Base-by-base conservation (phyloP, 352 stramenopile species). In the Pythium volutum region DNA sequence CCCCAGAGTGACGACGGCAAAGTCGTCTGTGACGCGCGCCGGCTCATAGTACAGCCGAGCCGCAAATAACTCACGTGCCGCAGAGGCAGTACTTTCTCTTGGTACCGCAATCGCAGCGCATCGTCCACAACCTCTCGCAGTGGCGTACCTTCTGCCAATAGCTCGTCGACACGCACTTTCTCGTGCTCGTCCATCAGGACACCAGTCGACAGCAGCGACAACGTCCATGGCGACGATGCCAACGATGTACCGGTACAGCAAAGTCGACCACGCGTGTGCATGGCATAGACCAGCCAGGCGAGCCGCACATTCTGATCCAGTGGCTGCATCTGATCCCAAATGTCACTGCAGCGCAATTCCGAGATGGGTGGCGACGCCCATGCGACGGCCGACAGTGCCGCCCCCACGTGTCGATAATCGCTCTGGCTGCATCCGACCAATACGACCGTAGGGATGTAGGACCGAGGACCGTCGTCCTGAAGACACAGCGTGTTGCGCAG, bases 221-320 rank as follows among this genome's bases (percentile, higher is more conserved):
- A 29, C 48, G n/a, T n/a, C n/a, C n/a, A n/a, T n/a, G n/a, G n/a
- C n/a, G n/a, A n/a, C n/a, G n/a, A n/a, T n/a, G 27, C 29, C 42
- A 48, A 14, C 20, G 42, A 52, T 6, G 2, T 12, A 25, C 25
- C 22, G n/a, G n/a, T n/a, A n/a, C n/a, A n/a, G n/a, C n/a, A n/a
- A 12, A 25, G 46, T 18, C 18, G 31, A 29, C 23, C 20, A 20
- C 22, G 50, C 10, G 33, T n/a, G 20, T 34, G 20, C 2, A 56
- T 31, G n/a, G 22, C 34, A 22, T 25, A 56, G 22, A 14, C 50
- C 20, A 56, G 50, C 50, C 50, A 56, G 33, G 33, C 50, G 23
- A 56, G 31, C 22, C 34, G 50, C 50, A 56, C 1, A 6, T 46
- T 4, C 4, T 56, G 15, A 20, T 56, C 11, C 11, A 12, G 9